These are phyloP conservation scores for Tulasnella sp. DNA, from an alignment of 768 basidiomycete species.

Conservation along the genomic window DNA sequence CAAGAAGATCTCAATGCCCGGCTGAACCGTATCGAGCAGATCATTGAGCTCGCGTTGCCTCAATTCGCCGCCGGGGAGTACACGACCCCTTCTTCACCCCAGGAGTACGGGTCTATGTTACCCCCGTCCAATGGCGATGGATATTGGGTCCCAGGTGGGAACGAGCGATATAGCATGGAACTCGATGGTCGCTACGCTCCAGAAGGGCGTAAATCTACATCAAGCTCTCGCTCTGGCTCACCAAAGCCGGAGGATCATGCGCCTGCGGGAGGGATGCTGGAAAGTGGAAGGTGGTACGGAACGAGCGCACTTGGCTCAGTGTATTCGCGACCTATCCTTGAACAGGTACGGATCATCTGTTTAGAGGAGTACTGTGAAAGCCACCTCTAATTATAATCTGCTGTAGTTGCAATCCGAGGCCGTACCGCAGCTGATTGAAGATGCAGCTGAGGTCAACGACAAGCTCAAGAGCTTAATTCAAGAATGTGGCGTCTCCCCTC, in stretches of 20 bases:
- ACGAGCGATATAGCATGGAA: constrained; percentile 7
- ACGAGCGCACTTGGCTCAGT: constrained; percentile 75
- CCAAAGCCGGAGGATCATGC: constrained; percentile 69
- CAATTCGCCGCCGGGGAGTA: constrained; percentile 41
- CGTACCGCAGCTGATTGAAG: constrained; percentile 19
- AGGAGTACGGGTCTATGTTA: background rate
- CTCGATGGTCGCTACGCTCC: constrained; percentile 11
- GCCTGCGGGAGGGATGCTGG: constrained; percentile 62
- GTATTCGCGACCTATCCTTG: constrained; percentile 65
- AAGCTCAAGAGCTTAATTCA: constrained; percentile 77
- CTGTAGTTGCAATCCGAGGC: constrained; percentile 14
- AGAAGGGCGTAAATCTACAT: constrained; percentile 36
- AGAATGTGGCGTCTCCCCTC: constrained; percentile 86
- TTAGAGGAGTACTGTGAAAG: background rate
- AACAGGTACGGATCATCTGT: constrained; percentile 45
- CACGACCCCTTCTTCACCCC: constrained; percentile 3
- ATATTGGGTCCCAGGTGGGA: background rate
- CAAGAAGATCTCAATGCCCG: constrained; percentile 68
- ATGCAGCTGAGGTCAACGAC: constrained; percentile 48
- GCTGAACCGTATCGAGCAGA: constrained; percentile 65
- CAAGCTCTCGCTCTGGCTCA: constrained; percentile 52
- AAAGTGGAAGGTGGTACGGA: constrained; percentile 80
- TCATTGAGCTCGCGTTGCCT: constrained; percentile 68
- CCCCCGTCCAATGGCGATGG: background rate
- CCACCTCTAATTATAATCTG: background rate